Percentiles rank a stretch among this genome's conserved stretches.
Conservation (phyloP, 192 early-diverging fungal genomes). For the Spinellus fusiger region DNA sequence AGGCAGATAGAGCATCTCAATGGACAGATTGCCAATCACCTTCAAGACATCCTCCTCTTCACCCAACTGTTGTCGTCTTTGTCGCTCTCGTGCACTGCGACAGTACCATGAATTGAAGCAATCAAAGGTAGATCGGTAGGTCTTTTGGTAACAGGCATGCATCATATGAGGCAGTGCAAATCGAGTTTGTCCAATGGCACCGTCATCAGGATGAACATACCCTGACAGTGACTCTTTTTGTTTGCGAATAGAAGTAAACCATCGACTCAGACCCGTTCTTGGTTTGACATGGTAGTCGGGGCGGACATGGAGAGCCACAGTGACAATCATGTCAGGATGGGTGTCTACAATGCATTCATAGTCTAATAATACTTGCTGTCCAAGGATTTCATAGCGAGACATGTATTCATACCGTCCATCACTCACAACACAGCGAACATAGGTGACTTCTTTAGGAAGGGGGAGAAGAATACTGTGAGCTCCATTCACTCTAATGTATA, state of each 20-base stretch:
- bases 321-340: constrained; percentile 14
- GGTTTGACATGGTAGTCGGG: constrained; percentile 24
- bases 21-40: constrained; percentile 17
- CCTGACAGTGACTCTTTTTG: constrained; percentile 19
- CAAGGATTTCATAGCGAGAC: constrained; percentile 15
- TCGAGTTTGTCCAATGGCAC: constrained; percentile 22
- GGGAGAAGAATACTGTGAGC: constrained; percentile 16
- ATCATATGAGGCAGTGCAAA: constrained; percentile 22
- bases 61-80: constrained; percentile 10
- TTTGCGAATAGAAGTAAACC: constrained; percentile 19
- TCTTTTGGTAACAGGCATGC: constrained; percentile 16
- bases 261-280: constrained; percentile 1
- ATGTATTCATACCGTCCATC: constrained; percentile 24
- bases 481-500: constrained; percentile 13
- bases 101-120: constrained; percentile 27
- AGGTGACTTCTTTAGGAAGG: constrained; percentile 19
- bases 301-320: constrained; percentile 17
- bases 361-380: constrained; percentile 14
- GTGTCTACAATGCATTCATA: constrained; percentile 20
- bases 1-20: constrained; percentile 24
- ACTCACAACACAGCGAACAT: constrained; percentile 24
- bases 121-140: constrained; percentile 20
- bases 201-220: constrained; percentile 22
- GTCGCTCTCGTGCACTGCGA: constrained; percentile 7
- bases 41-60: constrained; percentile 21